phyloP scores from a whole-genome alignment of 345 rosid genomes.

The Populus ilicifolia region DNA sequence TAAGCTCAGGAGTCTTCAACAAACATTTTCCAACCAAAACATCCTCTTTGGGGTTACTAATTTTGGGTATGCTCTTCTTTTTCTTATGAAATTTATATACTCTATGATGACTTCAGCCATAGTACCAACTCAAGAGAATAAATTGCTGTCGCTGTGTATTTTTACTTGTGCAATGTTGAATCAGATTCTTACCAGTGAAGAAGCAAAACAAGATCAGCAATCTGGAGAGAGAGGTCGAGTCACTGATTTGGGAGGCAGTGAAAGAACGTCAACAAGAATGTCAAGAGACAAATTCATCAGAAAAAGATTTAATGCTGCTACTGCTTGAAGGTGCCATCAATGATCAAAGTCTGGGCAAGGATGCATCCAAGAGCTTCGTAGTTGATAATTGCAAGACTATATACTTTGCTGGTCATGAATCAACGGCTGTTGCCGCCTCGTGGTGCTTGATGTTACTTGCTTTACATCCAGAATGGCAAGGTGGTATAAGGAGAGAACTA shows the following conservation, averaged over 20 bases:
- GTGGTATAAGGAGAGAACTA: constrained; percentile 50
- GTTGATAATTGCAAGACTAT: constrained; percentile 85
- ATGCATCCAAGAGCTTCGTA: constrained; percentile 50
- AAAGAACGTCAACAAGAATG: constrained; percentile 45
- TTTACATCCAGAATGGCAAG: constrained; percentile 71
- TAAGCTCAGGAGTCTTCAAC: constrained; percentile 19
- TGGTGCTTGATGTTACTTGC: constrained; percentile 90
- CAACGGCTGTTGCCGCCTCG: constrained; percentile 69
- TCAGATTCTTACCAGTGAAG: constrained; percentile 36
- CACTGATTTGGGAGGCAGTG: constrained; percentile 68
- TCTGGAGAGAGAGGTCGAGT: constrained; percentile 57
- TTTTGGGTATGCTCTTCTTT: constrained; percentile 1
- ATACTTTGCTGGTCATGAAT: constrained; percentile 78
- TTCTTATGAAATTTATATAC: not conserved
- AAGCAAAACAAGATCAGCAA: constrained; percentile 35
- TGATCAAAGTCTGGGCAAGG: constrained; percentile 28
- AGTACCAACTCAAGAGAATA: too few relatives aligned
- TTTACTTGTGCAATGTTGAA: constrained; percentile 6
- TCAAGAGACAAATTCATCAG: constrained; percentile 23
- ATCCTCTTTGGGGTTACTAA: constrained; percentile 6
- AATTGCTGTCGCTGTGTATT: too few relatives aligned
- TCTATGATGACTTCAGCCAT: too few relatives aligned
- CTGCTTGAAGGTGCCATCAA: constrained; percentile 60
- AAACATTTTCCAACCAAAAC: constrained; percentile 1
- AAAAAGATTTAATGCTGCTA: constrained; percentile 64